Base-by-base conservation (phyloP, 306 rosid species). In the Acacia acuminata region DNA sequence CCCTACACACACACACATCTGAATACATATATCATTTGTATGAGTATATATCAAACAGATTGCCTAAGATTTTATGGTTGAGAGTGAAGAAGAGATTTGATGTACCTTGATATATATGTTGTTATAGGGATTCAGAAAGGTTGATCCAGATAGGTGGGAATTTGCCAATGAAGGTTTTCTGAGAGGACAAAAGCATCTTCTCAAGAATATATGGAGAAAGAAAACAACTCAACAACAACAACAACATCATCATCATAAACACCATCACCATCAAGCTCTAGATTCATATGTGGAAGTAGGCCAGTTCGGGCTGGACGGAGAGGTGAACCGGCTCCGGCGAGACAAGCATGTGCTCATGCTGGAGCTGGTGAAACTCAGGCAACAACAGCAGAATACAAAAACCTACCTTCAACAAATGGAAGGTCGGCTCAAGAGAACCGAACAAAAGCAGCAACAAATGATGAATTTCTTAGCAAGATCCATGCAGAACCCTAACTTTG, bases 71-170 rank as follows among this genome's bases (percentile, higher is more conserved):
- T 32, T 66, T 66, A 34, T 66, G 71, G 45, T 34, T 16, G 45
- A 32, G 55, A 60, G 77, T 84, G 85, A 83, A 73, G 74, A 77
- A 75, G 71, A 55, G 63, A 36, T 78, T 85, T 87, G 64, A 76
- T 79, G 73, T 79, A 22, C 65, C 65, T 22, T 22, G 30, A 58
- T 20, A 48, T 20, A 48, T 48, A 16, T 85, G 50, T 88, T 84
- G 40, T 14, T 64, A 15, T 86, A 94, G 97, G 98, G 97, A 43
- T 94, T 94, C 81, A 92, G 86, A 78, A 94, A 94, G 86, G 91
- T 94, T 75, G 96, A 92, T 84, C 91, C 94, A 80, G 97, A 91
- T 71, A 91, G 63, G 43, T 94, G 97, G 97, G 98, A 94, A 83
- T 94, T 94, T 84, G 97, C 97, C 50, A 91, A 92, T 81, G 94